Percentiles rank a stretch among this genome's conserved stretches.
Conservation (phyloP, 1,139 yeast genomes). For the Saccharomyces hybrid region DNA sequence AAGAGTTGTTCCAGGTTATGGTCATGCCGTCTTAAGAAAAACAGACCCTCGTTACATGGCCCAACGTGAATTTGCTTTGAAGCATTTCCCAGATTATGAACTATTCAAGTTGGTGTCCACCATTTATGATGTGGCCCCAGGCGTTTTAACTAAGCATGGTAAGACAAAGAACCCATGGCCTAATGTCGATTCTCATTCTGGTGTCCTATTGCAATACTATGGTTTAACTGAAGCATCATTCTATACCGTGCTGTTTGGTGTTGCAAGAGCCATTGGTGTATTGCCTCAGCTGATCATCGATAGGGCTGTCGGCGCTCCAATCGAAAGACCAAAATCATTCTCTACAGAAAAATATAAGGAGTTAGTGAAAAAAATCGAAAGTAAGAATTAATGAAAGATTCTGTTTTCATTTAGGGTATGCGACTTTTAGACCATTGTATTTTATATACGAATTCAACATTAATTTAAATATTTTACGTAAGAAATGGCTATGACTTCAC, state of each 20-base stretch:
- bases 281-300: slow-evolving; percentile 94
- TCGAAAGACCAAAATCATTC: slow-evolving; percentile 97
- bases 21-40: slow-evolving; percentile 39
- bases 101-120: slow-evolving; percentile 82
- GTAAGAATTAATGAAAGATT: neutral
- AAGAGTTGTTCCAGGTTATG: slow-evolving; percentile 41
- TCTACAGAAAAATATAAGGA: slow-evolving; percentile 47
- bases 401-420: neutral
- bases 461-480: neutral
- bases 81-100: slow-evolving; percentile 96
- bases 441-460: neutral
- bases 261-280: slow-evolving; percentile 95
- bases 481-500: neutral
- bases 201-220: slow-evolving; percentile 94
- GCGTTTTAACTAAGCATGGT: slow-evolving; percentile 91
- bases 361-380: slow-evolving; percentile 18
- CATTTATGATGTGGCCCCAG: slow-evolving; percentile 93
- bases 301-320: slow-evolving; percentile 90
- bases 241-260: slow-evolving; percentile 98
- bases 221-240: slow-evolving; percentile 91
- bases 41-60: slow-evolving; percentile 73
- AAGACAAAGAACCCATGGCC: slow-evolving; percentile 99
- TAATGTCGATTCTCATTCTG: slow-evolving; percentile 96
- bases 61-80: slow-evolving; percentile 91
- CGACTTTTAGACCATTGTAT: neutral